phyloP scores from a whole-genome alignment of 306 rosid genomes.

The Vigna angularis region DNA sequence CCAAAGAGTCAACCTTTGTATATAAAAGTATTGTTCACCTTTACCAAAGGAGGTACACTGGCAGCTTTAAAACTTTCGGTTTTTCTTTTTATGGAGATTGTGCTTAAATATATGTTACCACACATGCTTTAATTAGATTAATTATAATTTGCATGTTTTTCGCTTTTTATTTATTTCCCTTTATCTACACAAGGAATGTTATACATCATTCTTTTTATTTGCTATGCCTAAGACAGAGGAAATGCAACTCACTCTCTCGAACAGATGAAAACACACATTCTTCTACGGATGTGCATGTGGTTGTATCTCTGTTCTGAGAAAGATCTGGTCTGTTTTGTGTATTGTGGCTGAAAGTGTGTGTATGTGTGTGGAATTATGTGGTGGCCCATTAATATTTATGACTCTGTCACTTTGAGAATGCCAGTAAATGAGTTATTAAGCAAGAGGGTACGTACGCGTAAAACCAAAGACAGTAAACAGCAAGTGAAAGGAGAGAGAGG shows the following conservation, averaged over 20 bases:
- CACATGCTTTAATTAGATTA: neutral
- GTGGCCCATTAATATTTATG: conserved; percentile 62
- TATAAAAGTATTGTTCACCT: neutral
- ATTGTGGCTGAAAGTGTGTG: conserved; percentile 14
- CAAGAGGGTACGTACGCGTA: conserved; percentile 43
- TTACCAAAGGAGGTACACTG: neutral
- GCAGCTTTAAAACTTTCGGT: neutral
- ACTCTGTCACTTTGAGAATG: conserved; percentile 51
- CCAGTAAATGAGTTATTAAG: conserved; percentile 44
- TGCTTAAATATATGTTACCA: neutral
- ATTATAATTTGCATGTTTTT: neutral
- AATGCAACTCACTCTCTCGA: conserved; percentile 35
- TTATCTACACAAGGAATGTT: neutral
- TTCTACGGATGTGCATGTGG: conserved; percentile 38
- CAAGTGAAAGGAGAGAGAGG: conserved; percentile 25
- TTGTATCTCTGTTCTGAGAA: conserved; percentile 31
- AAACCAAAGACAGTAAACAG: conserved; percentile 38
- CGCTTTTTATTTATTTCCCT: neutral
- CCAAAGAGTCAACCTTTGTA: neutral
- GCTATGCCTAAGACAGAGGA: conserved; percentile 11
- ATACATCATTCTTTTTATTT: conserved; percentile 43
- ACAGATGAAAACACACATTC: conserved; percentile 33
- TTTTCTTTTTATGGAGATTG: neutral
- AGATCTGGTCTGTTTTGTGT: neutral
- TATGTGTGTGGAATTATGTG: conserved; percentile 21